Evolutionary conservation across 2,329 filamentous ascomycete species (phyloP).

Genomic region (Helotiales sp.): DNA sequence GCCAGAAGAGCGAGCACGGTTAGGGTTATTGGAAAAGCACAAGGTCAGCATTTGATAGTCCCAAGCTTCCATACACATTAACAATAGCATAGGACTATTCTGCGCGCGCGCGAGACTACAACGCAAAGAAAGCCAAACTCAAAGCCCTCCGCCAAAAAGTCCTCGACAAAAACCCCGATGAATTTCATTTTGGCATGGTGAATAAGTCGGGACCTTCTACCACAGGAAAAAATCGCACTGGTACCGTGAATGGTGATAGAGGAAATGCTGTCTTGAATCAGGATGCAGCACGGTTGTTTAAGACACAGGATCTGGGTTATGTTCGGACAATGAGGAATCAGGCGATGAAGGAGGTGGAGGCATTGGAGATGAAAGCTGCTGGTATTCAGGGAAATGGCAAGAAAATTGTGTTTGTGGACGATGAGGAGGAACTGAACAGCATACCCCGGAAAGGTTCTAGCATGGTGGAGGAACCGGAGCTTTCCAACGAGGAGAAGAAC

Average conservation of each 20-base stretch:
- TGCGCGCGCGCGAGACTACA: slow-evolving; percentile 65
- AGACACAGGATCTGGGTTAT: slow-evolving; percentile 69
- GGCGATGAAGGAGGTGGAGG: slow-evolving; percentile 55
- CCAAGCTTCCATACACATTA: background rate
- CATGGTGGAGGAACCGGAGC: slow-evolving; percentile 22
- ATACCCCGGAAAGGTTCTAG: slow-evolving; percentile 26
- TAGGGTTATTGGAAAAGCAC: slow-evolving; percentile 93
- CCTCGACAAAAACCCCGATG: slow-evolving; percentile 67
- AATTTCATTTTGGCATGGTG: slow-evolving; percentile 73
- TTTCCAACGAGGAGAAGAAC: slow-evolving; percentile 32
- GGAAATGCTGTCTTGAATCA: slow-evolving; percentile 56
- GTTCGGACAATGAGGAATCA: slow-evolving; percentile 62
- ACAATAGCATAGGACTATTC: slow-evolving; percentile 56
- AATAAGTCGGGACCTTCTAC: slow-evolving; percentile 57
- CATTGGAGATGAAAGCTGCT: slow-evolving; percentile 54
- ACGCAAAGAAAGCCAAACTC: slow-evolving; percentile 62
- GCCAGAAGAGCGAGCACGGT: slow-evolving; percentile 77
- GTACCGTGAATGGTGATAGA: slow-evolving; percentile 57
- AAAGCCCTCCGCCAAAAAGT: slow-evolving; percentile 62
- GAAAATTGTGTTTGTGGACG: slow-evolving; percentile 39
- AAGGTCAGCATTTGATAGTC: slow-evolving; percentile 54
- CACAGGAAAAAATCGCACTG: slow-evolving; percentile 52
- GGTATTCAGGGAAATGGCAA: slow-evolving; percentile 34
- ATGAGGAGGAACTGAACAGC: slow-evolving; percentile 28
- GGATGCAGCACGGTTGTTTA: slow-evolving; percentile 61